Percentiles rank a stretch among this genome's conserved stretches.
phyloP scores from a whole-genome alignment of 345 rosid genomes.

The Combretum micranthum region DNA sequence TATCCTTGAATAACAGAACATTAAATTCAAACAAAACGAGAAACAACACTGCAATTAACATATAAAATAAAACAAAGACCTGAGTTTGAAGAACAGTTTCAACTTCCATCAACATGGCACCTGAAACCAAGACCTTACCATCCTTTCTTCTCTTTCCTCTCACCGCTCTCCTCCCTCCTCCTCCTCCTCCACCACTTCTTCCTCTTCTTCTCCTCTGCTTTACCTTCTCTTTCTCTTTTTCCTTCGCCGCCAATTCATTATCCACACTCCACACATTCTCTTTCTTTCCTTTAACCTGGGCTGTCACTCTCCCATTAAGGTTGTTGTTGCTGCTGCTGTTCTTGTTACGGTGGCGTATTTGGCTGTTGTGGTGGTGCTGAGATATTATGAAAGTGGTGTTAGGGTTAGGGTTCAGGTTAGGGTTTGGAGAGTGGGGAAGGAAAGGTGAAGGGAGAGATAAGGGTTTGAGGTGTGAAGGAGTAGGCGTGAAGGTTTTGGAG shows the following conservation, averaged over 20 bases:
- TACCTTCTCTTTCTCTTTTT: slow-evolving; percentile 24
- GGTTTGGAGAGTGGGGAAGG: too few relatives aligned
- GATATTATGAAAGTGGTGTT: too few relatives aligned
- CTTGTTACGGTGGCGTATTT: slow-evolving; percentile 26
- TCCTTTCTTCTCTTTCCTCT: slow-evolving; percentile 30
- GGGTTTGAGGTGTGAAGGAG: too few relatives aligned
- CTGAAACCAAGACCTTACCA: slow-evolving; percentile 51
- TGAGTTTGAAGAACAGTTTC: slow-evolving; percentile 90
- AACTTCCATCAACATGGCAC: slow-evolving; percentile 61
- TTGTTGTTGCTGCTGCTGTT: slow-evolving; percentile 10
- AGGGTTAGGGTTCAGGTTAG: too few relatives aligned
- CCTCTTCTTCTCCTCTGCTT: slow-evolving; percentile 20
- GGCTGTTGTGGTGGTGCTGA: not conserved
- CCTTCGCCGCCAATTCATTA: slow-evolving; percentile 45
- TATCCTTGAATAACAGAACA: too few relatives aligned
- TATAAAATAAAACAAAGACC: slow-evolving; percentile 23
- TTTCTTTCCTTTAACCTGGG: slow-evolving; percentile 38
- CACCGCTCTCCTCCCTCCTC: slow-evolving; percentile 36
- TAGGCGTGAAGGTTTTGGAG: too few relatives aligned
- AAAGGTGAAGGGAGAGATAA: too few relatives aligned
- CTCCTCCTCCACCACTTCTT: slow-evolving; percentile 19
- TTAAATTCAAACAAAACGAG: too few relatives aligned
- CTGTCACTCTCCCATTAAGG: slow-evolving; percentile 16
- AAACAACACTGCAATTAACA: too few relatives aligned
- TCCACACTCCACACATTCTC: slow-evolving; percentile 82